Base-by-base conservation (phyloP, 192 early-diverging fungal genomes). In the Mortierella alpina region DNA sequence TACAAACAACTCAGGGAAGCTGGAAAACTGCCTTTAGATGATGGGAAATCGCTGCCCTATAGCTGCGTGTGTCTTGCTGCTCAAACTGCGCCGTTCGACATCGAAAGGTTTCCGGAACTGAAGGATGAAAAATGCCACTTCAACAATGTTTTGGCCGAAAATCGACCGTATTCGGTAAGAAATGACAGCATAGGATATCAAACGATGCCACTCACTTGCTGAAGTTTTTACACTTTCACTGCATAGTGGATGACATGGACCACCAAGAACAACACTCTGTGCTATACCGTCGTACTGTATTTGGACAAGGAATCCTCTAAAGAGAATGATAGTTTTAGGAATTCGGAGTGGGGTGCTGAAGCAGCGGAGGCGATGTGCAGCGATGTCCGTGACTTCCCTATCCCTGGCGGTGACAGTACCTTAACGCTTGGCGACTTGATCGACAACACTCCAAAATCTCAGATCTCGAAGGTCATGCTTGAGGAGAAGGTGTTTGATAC, bases 401-500 rank as follows among this genome's bases (percentile, higher is more conserved):
- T 57, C 22, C 66, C 68, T 17, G 56, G 49, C 7, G 68, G 68
- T 20, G 23, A 59, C 17, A 49, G 54, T 1, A 22, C 12, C 0
- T 53, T 66, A 15, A 70, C 50, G 0, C 44, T 78, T 4, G 68
- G 68, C 0, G 56, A 52, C 7, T 31, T 78, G 15, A 65, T 78
- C 50, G 68, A 70, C n/a, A 39, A 50, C 1, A 70, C 75, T 2
- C 68, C 75, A 1, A 47, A 58, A n/a, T 56, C 59, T 7, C 40
- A 53, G n/a, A 68, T 65, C 6, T 59, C 75, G 14, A 78, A 70
- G n/a, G 75, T 70, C 13, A 66, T 60, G 68, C 17, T 66, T 11
- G 75, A 78, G 5, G 75, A 78, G n/a, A 70, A 78, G 44, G 63
- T 78, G 31, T 78, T 78, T 66, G 48, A 59, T 4, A 78, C 75